Evolutionary conservation across 1,284 basidiomycete genomes (phyloP).

Genomic region (Ceratobasidium sp.): DNA sequence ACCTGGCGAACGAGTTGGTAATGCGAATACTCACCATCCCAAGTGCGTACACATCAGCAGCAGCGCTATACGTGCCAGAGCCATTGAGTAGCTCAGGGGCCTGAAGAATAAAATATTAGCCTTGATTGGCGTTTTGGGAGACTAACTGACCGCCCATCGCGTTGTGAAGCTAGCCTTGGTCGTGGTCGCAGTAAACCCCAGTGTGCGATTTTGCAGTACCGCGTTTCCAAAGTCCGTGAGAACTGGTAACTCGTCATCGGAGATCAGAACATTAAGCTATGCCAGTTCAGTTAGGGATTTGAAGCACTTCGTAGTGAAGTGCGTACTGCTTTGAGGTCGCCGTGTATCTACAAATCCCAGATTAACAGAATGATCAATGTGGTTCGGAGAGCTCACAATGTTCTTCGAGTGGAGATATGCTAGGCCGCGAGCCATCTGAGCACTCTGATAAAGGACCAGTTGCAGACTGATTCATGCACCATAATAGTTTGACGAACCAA

Average conservation of each 20-base stretch:
- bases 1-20: no score
- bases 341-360: not conserved
- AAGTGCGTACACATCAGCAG: slow-evolving; percentile 5
- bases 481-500: not conserved
- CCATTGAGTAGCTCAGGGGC: not conserved
- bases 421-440: not conserved
- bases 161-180: not conserved
- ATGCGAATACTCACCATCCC: not conserved
- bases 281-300: not conserved
- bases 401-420: not conserved
- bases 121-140: not conserved
- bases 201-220: not conserved
- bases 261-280: slow-evolving; percentile 10
- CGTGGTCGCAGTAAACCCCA: not conserved
- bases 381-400: not conserved
- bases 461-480: not conserved
- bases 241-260: not conserved
- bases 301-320: not conserved
- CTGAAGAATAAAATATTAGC: not conserved
- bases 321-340: slow-evolving; percentile 16
- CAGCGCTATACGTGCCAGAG: not conserved
- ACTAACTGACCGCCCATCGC: not conserved
- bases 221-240: slow-evolving; percentile 1
- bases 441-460: not conserved
- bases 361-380: not conserved